These are phyloP conservation scores for Chlorella sp. DNA, from an alignment of 139 green algal genomes.

Conservation along the genomic window DNA sequence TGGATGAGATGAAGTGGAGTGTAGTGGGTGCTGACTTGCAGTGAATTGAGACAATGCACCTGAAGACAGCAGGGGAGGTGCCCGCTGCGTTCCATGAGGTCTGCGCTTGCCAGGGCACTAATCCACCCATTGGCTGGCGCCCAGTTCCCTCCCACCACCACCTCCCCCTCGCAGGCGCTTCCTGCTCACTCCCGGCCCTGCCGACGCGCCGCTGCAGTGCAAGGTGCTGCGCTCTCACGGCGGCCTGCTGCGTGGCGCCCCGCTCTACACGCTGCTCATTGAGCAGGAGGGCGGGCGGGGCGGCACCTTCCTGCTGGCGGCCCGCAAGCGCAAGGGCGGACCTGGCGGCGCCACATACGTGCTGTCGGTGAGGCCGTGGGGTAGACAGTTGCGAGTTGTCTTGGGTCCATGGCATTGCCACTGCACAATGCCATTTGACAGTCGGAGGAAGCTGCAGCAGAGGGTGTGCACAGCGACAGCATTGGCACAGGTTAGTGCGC, in stretches of 20 bases:
- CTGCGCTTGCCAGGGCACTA: no score
- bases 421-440: no score
- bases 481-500: no score
- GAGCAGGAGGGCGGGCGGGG: constrained; percentile 59
- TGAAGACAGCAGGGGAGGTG: no score
- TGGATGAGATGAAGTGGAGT: no score
- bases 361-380: constrained; percentile 70
- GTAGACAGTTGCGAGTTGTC: background rate
- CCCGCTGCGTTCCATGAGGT: no score
- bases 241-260: constrained; percentile 16
- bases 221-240: constrained; percentile 80
- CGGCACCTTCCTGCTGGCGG: constrained; percentile 82
- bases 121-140: no score
- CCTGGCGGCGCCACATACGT: constrained; percentile 84
- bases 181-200: constrained; percentile 36
- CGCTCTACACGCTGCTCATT: constrained; percentile 71
- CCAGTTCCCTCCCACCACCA: background rate
- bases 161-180: constrained; percentile 12
- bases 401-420: no score
- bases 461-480: no score
- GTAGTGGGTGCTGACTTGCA: background rate
- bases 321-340: constrained; percentile 88
- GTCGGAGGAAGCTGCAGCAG: no score
- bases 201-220: constrained; percentile 73
- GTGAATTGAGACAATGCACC: background rate